phyloP scores from a whole-genome alignment of 2,329 filamentous ascomycete species.

The Colletotrichum liriopes region DNA sequence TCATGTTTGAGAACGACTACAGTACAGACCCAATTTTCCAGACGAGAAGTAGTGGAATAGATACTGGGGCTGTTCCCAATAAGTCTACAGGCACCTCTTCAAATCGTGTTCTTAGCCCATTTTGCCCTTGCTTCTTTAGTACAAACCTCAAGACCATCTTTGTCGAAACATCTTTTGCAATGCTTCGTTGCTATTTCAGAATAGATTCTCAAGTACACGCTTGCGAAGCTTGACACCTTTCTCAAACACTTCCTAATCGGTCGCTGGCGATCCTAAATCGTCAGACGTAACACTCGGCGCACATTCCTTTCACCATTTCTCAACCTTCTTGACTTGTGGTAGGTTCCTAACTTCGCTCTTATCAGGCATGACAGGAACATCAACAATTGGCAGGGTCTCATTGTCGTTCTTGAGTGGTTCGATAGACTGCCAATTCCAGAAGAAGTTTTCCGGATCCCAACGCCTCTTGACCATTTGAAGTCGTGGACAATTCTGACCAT shows the following conservation, averaged over 20 bases:
- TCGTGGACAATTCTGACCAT: background rate
- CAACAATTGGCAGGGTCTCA: background rate
- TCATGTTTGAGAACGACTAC: too few relatives aligned
- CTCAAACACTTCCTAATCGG: background rate
- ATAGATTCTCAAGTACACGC: background rate
- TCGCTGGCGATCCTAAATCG: background rate
- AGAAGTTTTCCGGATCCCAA: background rate
- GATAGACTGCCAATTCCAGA: background rate
- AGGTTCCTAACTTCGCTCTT: background rate
- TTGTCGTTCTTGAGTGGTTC: background rate
- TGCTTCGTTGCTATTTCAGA: background rate
- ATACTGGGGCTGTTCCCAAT: too few relatives aligned
- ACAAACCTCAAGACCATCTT: too few relatives aligned
- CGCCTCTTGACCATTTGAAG: background rate
- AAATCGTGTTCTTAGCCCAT: too few relatives aligned
- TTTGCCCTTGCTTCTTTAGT: too few relatives aligned
- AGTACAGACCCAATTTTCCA: too few relatives aligned
- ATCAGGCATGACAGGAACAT: background rate
- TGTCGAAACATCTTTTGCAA: too few relatives aligned
- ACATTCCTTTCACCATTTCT: background rate
- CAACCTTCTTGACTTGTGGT: background rate
- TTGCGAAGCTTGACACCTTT: background rate
- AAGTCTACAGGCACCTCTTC: too few relatives aligned
- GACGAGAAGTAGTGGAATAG: too few relatives aligned
- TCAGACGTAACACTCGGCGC: background rate